These are phyloP conservation scores for Arachis hypogaea DNA, from an alignment of 306 rosid species.

Conservation along the genomic window DNA sequence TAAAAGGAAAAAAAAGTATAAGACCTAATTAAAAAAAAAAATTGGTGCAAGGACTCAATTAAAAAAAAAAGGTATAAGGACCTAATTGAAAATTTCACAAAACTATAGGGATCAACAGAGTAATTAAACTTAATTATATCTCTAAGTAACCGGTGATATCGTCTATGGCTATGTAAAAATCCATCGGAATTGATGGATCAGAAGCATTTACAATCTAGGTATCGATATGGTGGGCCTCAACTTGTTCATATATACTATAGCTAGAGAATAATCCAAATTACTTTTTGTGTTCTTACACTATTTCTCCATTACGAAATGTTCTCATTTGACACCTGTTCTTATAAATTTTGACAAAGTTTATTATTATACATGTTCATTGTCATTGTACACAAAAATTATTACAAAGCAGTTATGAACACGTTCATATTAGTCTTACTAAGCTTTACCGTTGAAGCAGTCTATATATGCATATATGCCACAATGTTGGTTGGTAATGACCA, in stretches of 20 bases:
- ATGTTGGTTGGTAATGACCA: background rate
- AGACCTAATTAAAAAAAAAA: too few relatives aligned
- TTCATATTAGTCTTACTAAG: background rate
- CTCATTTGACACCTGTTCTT: slow-evolving; percentile 15
- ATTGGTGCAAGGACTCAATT: too few relatives aligned
- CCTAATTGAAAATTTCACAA: too few relatives aligned
- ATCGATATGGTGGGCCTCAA: slow-evolving; percentile 32
- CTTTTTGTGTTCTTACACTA: too few relatives aligned
- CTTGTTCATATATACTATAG: background rate
- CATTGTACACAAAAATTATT: background rate
- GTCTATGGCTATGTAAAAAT: slow-evolving; percentile 25
- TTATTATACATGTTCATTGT: too few relatives aligned
- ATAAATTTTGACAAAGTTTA: background rate
- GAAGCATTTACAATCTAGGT: slow-evolving; percentile 1
- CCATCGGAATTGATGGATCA: slow-evolving; percentile 31
- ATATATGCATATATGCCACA: background rate
- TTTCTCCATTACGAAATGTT: background rate
- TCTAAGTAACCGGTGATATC: slow-evolving; percentile 10
- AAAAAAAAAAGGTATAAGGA: too few relatives aligned
- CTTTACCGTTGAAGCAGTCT: background rate
- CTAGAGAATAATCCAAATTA: slow-evolving; percentile 33
- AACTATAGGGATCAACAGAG: too few relatives aligned
- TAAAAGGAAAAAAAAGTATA: too few relatives aligned
- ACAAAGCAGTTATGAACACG: background rate
- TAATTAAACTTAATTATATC: too few relatives aligned